Base-by-base conservation (phyloP, 2,329 filamentous ascomycete species). In the Scedosporium dehoogii region DNA sequence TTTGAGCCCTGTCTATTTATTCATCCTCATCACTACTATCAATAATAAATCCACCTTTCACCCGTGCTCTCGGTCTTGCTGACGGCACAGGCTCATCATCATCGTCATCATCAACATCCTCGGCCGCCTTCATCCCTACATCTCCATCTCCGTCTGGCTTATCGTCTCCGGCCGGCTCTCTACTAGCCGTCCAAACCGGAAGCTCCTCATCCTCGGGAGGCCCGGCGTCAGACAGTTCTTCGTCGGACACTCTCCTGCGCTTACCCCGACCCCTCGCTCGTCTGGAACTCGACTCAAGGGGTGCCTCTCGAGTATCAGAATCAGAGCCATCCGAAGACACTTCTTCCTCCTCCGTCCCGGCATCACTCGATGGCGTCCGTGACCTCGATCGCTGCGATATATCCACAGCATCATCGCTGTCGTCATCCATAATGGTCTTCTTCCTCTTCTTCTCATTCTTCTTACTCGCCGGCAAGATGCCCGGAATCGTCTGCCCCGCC, bases 11-110 rank as follows among this genome's bases (percentile, higher is more conserved):
- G 41, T 29, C 48, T 55, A 21, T 63, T 69, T 61, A 55, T 55
- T 55, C 51, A 55, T 83, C 80, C 65, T 84, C 81, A 58, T 86
- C 84, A 69, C 84, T 84, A 64, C 83, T 85, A 67, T 86, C 83
- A 42, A 84, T 68, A 56, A 86, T 71, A 65, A 86, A 86, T 0
- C 83, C 83, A 18, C 79, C 78, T 60, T 77, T 77, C 3, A 78
- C 74, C 64, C 80, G 75, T 1, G 75, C 73, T 63, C 80, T 75
- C 66, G 70, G 67, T 63, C 76, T 75, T 6, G 73, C 62, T 66
- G 66, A 73, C 0, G 71, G 67, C 2, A 72, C 65, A 23, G 73
- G 73, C 1, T 72, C 72, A 1, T 77, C 75, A 29, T 77, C 76
- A 6, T 78, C 76, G 3, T 75, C 74, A 44, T 25, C 42, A 27